Evolutionary conservation across 352 stramenopile species (phyloP).

Genomic region (Phytopythium delawarense): DNA sequence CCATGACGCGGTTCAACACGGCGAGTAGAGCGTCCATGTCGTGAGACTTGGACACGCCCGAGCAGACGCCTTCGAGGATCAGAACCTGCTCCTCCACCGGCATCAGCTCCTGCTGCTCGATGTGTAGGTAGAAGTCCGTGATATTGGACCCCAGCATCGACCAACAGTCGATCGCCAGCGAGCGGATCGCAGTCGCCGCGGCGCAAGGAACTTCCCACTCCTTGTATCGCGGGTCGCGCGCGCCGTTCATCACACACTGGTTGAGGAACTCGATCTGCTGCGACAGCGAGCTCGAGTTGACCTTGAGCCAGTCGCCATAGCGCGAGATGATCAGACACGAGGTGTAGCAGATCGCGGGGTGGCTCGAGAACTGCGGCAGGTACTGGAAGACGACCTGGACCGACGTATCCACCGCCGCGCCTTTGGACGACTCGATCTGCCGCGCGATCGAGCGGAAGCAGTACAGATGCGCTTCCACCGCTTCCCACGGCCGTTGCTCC

Average conservation of each 20-base stretch:
- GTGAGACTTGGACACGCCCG: constrained; percentile 41
- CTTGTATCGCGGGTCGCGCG: constrained; percentile 32
- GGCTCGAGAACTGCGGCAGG: constrained; percentile 61
- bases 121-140: constrained; percentile 71
- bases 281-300: constrained; percentile 40
- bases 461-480: constrained; percentile 78
- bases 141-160: constrained; percentile 55
- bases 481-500: constrained; percentile 58
- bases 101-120: constrained; percentile 67
- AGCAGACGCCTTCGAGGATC: constrained; percentile 76
- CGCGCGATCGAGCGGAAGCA: constrained; percentile 81
- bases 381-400: constrained; percentile 78
- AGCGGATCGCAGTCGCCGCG: constrained; percentile 61
- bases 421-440: constrained; percentile 53
- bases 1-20: constrained; percentile 65
- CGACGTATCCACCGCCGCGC: constrained; percentile 24
- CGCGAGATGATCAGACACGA: constrained; percentile 82
- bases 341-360: constrained; percentile 83
- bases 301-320: constrained; percentile 68
- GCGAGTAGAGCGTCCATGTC: constrained; percentile 41
- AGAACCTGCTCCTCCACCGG: constrained; percentile 78
- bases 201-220: constrained; percentile 80
- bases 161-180: constrained; percentile 80
- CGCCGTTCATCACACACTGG: constrained; percentile 55
- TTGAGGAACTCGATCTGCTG: constrained; percentile 71